Conservation (phyloP, 1,284 basidiomycete species). For the Apiotrichum porosum region DNA sequence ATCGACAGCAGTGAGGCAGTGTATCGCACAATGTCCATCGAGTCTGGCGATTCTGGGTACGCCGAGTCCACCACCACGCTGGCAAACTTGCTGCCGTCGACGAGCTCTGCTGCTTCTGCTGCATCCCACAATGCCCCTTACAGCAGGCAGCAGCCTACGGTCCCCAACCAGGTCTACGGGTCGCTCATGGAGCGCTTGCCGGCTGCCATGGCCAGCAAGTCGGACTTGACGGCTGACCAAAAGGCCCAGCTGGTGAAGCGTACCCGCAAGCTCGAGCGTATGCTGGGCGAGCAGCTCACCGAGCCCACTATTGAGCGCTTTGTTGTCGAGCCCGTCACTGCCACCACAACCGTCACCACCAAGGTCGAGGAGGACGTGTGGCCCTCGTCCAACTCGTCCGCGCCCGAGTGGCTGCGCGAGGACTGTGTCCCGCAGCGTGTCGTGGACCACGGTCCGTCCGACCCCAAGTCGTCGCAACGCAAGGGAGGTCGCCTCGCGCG, state of each 20-base stretch:
- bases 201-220: constrained; percentile 54
- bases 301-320: constrained; percentile 27
- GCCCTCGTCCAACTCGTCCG: constrained; percentile 7
- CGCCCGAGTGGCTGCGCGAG: constrained; percentile 26
- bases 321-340: constrained; percentile 29
- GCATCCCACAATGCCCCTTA: constrained; percentile 21
- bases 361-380: constrained; percentile 16
- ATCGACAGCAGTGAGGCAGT: background rate
- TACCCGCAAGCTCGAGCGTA: constrained; percentile 67
- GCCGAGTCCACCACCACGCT: background rate
- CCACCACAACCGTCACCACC: constrained; percentile 14
- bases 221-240: constrained; percentile 61
- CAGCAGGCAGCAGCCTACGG: constrained; percentile 13
- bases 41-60: background rate
- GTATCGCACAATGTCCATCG: background rate
- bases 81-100: background rate
- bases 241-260: constrained; percentile 67
- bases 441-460: background rate
- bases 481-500: background rate
- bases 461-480: constrained; percentile 1
- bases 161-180: constrained; percentile 3
- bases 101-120: constrained; percentile 8
- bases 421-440: constrained; percentile 23
- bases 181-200: constrained; percentile 1
- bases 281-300: constrained; percentile 57